These are phyloP conservation scores for Esteya vermicola DNA, from an alignment of 2,329 filamentous ascomycete species.

Conservation along the genomic window DNA sequence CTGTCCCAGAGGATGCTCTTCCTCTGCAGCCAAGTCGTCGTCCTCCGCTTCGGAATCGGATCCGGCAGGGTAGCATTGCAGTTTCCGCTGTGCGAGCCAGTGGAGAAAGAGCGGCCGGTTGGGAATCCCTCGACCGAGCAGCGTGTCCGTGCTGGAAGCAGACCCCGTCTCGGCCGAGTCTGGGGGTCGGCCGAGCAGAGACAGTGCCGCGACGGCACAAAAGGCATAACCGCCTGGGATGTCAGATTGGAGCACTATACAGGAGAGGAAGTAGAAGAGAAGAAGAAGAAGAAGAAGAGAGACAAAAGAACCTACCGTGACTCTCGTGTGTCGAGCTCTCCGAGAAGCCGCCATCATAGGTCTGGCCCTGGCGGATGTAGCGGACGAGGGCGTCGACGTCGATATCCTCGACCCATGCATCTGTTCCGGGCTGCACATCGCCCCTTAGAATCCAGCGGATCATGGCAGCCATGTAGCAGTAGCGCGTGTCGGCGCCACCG, in stretches of 20 bases:
- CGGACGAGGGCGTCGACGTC: slow-evolving; percentile 53
- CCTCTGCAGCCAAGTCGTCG: slow-evolving; percentile 14
- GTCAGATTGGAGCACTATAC: not conserved
- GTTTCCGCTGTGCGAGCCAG: slow-evolving; percentile 47
- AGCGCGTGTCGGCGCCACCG: slow-evolving; percentile 73
- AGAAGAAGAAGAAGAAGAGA: not conserved
- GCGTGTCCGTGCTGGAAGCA: slow-evolving; percentile 12
- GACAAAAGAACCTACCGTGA: slow-evolving; percentile 43
- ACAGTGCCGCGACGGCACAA: slow-evolving; percentile 67
- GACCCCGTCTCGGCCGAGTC: slow-evolving; percentile 18
- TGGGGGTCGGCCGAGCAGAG: slow-evolving; percentile 53
- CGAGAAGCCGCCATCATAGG: slow-evolving; percentile 73
- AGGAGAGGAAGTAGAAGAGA: not conserved
- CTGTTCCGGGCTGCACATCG: slow-evolving; percentile 29
- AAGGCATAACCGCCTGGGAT: slow-evolving; percentile 81
- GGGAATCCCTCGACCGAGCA: slow-evolving; percentile 23
- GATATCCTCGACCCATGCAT: slow-evolving; percentile 53
- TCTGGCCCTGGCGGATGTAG: slow-evolving; percentile 52
- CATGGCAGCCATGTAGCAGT: slow-evolving; percentile 71
- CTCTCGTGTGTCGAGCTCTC: slow-evolving; percentile 70
- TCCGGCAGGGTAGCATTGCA: slow-evolving; percentile 33
- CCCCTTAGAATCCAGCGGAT: slow-evolving; percentile 73
- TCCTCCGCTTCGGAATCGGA: slow-evolving; percentile 22
- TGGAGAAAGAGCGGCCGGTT: slow-evolving; percentile 21
- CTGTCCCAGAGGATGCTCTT: not conserved